A percentile compares a stretch with the other conserved stretches of the same genome.
These are phyloP conservation scores for Azolla pinnata DNA, from an alignment of 75 land plant species.

Conservation along the genomic window DNA sequence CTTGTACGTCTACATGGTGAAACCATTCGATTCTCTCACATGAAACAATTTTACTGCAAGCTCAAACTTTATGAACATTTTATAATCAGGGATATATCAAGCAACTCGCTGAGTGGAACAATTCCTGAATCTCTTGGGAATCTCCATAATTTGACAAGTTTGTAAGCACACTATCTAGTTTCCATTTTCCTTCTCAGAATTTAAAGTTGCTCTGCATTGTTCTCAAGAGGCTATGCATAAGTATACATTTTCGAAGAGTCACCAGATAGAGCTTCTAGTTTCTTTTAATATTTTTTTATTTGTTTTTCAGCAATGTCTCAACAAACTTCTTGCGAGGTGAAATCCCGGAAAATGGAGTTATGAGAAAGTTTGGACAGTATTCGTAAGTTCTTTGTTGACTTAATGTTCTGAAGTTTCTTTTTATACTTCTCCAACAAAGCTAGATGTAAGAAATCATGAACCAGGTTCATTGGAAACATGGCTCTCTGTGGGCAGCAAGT, in stretches of 20 bases:
- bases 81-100: conserved; percentile 58
- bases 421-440: no score
- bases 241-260: no score
- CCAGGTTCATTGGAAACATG: conserved; percentile 74
- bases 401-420: no score
- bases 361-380: conserved; percentile 25
- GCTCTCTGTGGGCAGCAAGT: conserved; percentile 77
- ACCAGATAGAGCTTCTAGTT: no score
- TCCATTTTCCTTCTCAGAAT: no score
- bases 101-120: conserved; percentile 60
- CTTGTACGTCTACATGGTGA: no score
- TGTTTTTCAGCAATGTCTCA: conserved; percentile 62
- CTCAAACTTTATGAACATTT: no score
- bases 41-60: no score
- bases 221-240: no score
- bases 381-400: conserved; percentile 52
- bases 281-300: neutral
- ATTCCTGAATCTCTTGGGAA: conserved; percentile 64
- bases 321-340: conserved; percentile 60
- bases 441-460: neutral
- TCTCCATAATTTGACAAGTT: conserved; percentile 35
- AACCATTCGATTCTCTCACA: no score
- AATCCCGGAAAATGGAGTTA: conserved; percentile 53
- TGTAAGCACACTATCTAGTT: no score
- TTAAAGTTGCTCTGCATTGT: no score